Evolutionary conservation across 2,329 filamentous ascomycete species (phyloP).

Genomic region (Beauveria rudraprayagi): DNA sequence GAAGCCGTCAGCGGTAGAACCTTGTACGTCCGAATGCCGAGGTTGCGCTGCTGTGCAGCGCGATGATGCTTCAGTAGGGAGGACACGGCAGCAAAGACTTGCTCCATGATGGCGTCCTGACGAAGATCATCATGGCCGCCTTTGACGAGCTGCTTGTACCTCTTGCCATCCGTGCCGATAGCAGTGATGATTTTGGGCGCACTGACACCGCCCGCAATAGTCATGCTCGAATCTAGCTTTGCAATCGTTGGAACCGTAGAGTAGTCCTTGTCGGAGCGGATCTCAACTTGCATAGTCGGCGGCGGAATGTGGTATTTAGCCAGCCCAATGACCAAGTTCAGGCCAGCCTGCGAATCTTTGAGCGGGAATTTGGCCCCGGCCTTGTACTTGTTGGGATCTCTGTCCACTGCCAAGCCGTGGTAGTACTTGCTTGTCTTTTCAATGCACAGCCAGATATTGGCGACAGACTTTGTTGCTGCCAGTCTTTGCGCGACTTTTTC

Average conservation of each 20-base stretch:
- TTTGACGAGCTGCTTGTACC: slow-evolving; percentile 89
- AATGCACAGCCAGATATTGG: slow-evolving; percentile 59
- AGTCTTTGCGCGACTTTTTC: slow-evolving; percentile 58
- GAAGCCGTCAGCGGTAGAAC: slow-evolving; percentile 80
- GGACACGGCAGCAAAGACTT: slow-evolving; percentile 95
- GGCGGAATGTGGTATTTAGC: slow-evolving; percentile 68
- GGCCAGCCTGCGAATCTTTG: slow-evolving; percentile 55
- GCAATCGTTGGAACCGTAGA: slow-evolving; percentile 64
- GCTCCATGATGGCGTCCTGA: slow-evolving; percentile 98
- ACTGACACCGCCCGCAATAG: slow-evolving; percentile 83
- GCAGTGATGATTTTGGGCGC: slow-evolving; percentile 89
- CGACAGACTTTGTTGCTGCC: slow-evolving; percentile 40
- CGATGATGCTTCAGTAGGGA: slow-evolving; percentile 80
- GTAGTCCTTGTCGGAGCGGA: slow-evolving; percentile 69
- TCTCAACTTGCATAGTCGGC: slow-evolving; percentile 76
- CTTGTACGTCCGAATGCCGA: slow-evolving; percentile 94
- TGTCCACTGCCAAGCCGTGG: slow-evolving; percentile 56
- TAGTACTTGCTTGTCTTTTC: slow-evolving; percentile 65
- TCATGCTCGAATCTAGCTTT: slow-evolving; percentile 66
- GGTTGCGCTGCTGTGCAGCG: slow-evolving; percentile 74
- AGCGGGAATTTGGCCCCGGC: slow-evolving; percentile 56
- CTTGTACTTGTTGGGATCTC: slow-evolving; percentile 57
- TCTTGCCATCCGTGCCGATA: slow-evolving; percentile 65
- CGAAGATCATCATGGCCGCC: slow-evolving; percentile 92
- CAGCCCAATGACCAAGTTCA: slow-evolving; percentile 54